Conservation (phyloP, 2,329 filamentous ascomycete genomes). For the Aquanectria penicillioides region DNA sequence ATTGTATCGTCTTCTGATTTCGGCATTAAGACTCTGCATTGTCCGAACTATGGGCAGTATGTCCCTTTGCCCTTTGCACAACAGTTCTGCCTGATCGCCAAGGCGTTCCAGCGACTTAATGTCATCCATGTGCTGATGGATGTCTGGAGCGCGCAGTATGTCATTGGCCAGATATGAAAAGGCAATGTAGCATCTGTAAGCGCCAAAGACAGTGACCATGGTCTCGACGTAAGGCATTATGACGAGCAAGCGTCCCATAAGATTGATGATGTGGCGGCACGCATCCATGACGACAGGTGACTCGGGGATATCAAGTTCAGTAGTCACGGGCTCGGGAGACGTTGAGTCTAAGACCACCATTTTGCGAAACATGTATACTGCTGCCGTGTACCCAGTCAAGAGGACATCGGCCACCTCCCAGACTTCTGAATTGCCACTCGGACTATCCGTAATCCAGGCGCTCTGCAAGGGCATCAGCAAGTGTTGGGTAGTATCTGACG, state of each 20-base stretch:
- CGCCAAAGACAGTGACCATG: constrained; percentile 38
- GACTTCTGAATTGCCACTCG: constrained; percentile 33
- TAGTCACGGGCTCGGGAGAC: constrained; percentile 39
- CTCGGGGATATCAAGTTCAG: constrained; percentile 42
- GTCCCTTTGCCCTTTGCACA: constrained; percentile 37
- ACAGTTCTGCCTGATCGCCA: constrained; percentile 22
- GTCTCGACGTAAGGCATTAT: constrained; percentile 37
- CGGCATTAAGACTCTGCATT: constrained; percentile 38
- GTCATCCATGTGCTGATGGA: constrained; percentile 28
- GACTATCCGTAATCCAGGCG: constrained; percentile 35
- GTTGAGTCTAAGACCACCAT: constrained; percentile 39
- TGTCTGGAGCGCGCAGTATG: constrained; percentile 33
- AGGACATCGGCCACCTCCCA: constrained; percentile 44
- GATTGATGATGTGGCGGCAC: constrained; percentile 33
- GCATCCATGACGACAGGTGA: constrained; percentile 43
- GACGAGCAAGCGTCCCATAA: constrained; percentile 31
- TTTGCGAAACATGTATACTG: constrained; percentile 49
- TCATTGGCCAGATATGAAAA: constrained; percentile 41
- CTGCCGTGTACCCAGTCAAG: constrained; percentile 43
- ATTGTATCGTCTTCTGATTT: constrained; percentile 32
- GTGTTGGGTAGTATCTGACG: rapidly evolving
- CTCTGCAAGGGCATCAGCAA: constrained; percentile 23
- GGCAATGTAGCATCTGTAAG: constrained; percentile 42
- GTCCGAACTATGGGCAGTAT: constrained; percentile 41
- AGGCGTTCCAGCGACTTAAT: constrained; percentile 34